These are phyloP conservation scores for Trichoderma harzianum DNA, from an alignment of 2,329 filamentous ascomycete genomes.

Conservation along the genomic window DNA sequence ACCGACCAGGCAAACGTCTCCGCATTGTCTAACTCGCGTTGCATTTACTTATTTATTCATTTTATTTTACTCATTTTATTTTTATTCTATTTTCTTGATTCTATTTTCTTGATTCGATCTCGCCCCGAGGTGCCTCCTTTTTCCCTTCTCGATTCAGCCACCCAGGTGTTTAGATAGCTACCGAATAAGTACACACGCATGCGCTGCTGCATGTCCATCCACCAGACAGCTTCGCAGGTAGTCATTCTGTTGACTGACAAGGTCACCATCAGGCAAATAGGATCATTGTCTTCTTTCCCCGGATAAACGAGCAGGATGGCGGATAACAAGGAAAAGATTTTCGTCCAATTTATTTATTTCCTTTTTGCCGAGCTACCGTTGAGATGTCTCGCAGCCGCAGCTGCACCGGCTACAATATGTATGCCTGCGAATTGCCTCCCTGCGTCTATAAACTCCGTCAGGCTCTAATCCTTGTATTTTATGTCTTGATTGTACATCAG, in stretches of 20 bases:
- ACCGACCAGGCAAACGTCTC: background rate
- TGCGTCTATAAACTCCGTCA: background rate
- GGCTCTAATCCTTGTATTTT: background rate
- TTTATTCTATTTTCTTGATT: background rate
- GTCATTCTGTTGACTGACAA: background rate
- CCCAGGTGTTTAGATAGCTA: slow-evolving; percentile 10
- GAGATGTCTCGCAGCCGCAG: background rate
- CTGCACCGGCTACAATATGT: background rate
- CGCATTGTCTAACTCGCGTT: background rate
- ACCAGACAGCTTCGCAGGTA: slow-evolving; percentile 12
- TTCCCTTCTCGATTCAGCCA: background rate
- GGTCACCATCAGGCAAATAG: slow-evolving; percentile 13
- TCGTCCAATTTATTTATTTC: background rate
- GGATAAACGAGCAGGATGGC: background rate
- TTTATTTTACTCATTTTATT: background rate
- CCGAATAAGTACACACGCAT: slow-evolving; percentile 1
- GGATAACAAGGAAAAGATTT: background rate
- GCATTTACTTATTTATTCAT: background rate
- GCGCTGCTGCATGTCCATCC: slow-evolving; percentile 9
- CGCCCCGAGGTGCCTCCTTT: background rate
- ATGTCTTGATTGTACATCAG: background rate
- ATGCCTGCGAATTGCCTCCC: background rate
- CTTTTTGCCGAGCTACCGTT: background rate
- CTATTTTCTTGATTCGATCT: background rate
- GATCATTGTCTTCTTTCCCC: slow-evolving; percentile 6